Percentiles rank a stretch among this genome's conserved stretches.
These are phyloP conservation scores for Yarrowia divulgata DNA, from an alignment of 805 yeast species.

Conservation along the genomic window DNA sequence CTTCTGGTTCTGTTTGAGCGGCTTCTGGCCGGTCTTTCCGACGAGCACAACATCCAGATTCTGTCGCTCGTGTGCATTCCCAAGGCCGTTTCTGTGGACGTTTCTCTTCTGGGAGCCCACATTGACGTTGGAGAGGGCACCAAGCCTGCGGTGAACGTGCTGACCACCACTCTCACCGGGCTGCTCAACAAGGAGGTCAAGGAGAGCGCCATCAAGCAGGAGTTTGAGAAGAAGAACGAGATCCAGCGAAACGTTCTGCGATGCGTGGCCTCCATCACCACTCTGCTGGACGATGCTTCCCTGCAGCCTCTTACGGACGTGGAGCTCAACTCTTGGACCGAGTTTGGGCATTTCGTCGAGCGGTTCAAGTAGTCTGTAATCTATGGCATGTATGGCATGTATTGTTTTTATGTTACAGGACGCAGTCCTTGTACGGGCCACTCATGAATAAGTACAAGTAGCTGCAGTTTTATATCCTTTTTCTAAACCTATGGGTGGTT, in stretches of 20 bases:
- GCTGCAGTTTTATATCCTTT: too few relatives aligned
- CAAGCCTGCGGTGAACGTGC: slow-evolving; percentile 16
- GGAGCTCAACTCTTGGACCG: slow-evolving; percentile 34
- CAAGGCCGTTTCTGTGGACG: slow-evolving; percentile 14
- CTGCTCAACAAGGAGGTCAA: slow-evolving; percentile 49
- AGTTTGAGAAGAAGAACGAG: slow-evolving; percentile 64
- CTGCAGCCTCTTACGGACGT: slow-evolving; percentile 23
- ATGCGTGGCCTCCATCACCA: background rate
- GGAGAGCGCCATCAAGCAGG: slow-evolving; percentile 73
- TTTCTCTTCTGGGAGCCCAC: slow-evolving; percentile 16
- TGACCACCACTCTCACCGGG: slow-evolving; percentile 5
- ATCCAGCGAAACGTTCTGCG: slow-evolving; percentile 37
- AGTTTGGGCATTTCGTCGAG: slow-evolving; percentile 11
- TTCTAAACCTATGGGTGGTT: too few relatives aligned
- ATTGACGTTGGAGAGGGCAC: slow-evolving; percentile 4
- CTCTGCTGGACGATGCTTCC: background rate
- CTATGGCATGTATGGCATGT: too few relatives aligned
- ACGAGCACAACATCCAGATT: slow-evolving; percentile 66
- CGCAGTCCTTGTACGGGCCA: too few relatives aligned
- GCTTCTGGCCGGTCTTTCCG: slow-evolving; percentile 63
- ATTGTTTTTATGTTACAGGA: too few relatives aligned
- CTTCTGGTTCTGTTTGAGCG: slow-evolving; percentile 52
- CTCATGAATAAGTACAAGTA: too few relatives aligned
- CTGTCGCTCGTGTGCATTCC: slow-evolving; percentile 57
- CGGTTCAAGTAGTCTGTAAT: slow-evolving; percentile 9